A percentile compares a stretch with the other conserved stretches of the same genome.
These are phyloP conservation scores for Lyophyllum decastes DNA, from an alignment of 768 basidiomycete genomes.

Conservation along the genomic window DNA sequence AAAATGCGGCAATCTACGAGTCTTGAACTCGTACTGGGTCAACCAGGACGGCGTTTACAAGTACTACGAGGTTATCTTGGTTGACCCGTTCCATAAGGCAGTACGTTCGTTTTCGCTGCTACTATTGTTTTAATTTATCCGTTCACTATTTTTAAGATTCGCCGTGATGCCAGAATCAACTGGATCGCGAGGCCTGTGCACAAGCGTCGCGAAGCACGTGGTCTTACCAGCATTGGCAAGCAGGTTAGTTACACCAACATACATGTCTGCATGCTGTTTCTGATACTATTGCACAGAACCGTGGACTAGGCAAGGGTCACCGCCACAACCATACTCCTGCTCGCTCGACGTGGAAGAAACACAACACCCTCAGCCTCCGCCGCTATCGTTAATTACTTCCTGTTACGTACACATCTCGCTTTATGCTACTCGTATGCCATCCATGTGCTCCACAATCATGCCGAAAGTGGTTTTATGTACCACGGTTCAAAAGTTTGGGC, in stretches of 20 bases:
- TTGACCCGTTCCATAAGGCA: conserved; percentile 93
- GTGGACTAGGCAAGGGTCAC: conserved; percentile 95
- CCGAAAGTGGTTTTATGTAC: conserved; percentile 19
- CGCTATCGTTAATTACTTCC: conserved; percentile 72
- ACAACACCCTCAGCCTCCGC: conserved; percentile 95
- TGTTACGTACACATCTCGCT: conserved; percentile 22
- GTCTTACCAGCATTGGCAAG: conserved; percentile 96
- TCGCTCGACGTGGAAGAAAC: conserved; percentile 92
- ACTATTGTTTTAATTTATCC: not conserved
- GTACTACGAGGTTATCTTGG: conserved; percentile 98
- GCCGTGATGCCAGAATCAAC: conserved; percentile 96
- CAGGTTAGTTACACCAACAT: conserved; percentile 53
- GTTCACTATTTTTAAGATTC: conserved; percentile 58
- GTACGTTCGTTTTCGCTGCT: conserved; percentile 46
- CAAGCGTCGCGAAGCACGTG: conserved; percentile 97
- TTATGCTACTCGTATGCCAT: conserved; percentile 26
- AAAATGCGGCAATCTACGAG: conserved; percentile 94
- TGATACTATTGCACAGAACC: conserved; percentile 59
- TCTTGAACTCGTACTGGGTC: conserved; percentile 98
- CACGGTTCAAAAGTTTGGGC: not conserved
- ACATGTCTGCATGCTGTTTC: conserved; percentile 4
- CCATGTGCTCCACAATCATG: conserved; percentile 11
- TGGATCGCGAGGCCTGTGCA: conserved; percentile 99
- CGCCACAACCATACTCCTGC: conserved; percentile 92
- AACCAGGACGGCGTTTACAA: conserved; percentile 99